Conservation (phyloP, 768 basidiomycete genomes). For the Gymnopilus dilepis region DNA sequence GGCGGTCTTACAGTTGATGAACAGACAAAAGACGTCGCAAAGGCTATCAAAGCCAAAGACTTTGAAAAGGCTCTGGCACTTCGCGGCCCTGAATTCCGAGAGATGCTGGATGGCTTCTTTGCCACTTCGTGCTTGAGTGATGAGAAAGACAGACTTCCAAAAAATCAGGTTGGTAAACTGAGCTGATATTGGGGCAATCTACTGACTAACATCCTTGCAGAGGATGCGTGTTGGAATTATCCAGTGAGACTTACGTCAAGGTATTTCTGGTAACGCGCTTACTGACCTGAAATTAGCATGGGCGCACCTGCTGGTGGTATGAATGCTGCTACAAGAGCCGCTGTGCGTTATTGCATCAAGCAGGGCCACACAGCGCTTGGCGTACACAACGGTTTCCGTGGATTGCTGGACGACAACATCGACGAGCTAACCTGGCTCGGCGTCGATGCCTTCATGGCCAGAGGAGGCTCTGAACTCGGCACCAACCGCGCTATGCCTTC, state of each 20-base stretch:
- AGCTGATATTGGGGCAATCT: not conserved
- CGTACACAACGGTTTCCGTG: constrained; percentile 95
- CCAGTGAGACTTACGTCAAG: constrained; percentile 62
- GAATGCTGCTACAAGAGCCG: constrained; percentile 97
- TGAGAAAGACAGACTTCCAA: constrained; percentile 53
- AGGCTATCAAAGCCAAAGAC: constrained; percentile 81
- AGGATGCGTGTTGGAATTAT: constrained; percentile 82
- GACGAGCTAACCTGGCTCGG: constrained; percentile 92
- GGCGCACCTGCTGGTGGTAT: constrained; percentile 98
- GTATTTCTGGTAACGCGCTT: not conserved
- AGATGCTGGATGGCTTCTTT: constrained; percentile 85
- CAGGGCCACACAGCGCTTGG: constrained; percentile 94
- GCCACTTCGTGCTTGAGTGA: constrained; percentile 69
- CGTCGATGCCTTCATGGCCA: constrained; percentile 95
- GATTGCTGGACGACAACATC: constrained; percentile 88
- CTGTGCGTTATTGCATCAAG: constrained; percentile 89
- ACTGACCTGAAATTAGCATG: constrained; percentile 54
- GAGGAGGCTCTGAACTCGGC: constrained; percentile 97
- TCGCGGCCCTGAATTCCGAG: constrained; percentile 90
- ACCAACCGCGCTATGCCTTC: constrained; percentile 92
- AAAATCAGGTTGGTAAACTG: constrained; percentile 43
- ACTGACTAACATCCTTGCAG: constrained; percentile 40
- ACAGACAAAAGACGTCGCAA: constrained; percentile 86
- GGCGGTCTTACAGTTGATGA: not conserved
- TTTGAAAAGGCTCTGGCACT: constrained; percentile 87